Conservation (phyloP, 2,329 filamentous ascomycete genomes). For the Colletotrichum tropicicola region DNA sequence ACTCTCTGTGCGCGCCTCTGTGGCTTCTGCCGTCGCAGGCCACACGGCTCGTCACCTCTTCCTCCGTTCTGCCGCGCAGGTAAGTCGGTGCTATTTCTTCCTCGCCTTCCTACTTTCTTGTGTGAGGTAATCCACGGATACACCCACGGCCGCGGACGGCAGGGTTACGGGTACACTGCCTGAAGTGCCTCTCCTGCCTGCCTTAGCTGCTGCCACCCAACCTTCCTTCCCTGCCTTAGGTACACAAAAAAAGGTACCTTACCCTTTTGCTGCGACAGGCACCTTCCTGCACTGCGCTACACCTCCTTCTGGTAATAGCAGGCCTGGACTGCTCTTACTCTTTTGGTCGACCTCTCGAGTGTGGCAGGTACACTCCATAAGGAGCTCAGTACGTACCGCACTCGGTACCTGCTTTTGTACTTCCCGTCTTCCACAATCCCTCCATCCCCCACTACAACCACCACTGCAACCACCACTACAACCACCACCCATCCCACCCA, state of each 20-base stretch:
- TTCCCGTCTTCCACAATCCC: neutral
- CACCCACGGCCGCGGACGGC: too few species aligned
- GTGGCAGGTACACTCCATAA: slow-evolving; percentile 1
- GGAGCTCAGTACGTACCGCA: neutral
- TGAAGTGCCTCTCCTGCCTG: neutral
- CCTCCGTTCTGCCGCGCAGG: too few species aligned
- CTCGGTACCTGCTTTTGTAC: slow-evolving; percentile 28
- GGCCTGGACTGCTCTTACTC: slow-evolving; percentile 15
- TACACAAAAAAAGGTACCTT: slow-evolving; percentile 8
- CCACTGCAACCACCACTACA: slow-evolving; percentile 1
- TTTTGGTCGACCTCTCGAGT: slow-evolving; percentile 12
- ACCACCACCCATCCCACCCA: neutral
- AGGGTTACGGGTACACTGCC: too few species aligned
- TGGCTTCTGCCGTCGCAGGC: slow-evolving; percentile 14
- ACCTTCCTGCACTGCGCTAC: slow-evolving; percentile 1
- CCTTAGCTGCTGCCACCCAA: neutral
- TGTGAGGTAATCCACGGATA: too few species aligned
- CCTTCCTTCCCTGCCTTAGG: slow-evolving; percentile 2
- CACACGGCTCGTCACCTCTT: slow-evolving; percentile 8
- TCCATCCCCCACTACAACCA: neutral
- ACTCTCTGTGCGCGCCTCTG: slow-evolving; percentile 1
- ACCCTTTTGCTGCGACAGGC: neutral
- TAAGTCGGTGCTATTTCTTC: too few species aligned
- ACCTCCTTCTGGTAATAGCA: slow-evolving; percentile 18
- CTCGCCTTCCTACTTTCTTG: too few species aligned